These are phyloP conservation scores for Termitomyces sp. DNA, from an alignment of 768 basidiomycete species.

Conservation along the genomic window DNA sequence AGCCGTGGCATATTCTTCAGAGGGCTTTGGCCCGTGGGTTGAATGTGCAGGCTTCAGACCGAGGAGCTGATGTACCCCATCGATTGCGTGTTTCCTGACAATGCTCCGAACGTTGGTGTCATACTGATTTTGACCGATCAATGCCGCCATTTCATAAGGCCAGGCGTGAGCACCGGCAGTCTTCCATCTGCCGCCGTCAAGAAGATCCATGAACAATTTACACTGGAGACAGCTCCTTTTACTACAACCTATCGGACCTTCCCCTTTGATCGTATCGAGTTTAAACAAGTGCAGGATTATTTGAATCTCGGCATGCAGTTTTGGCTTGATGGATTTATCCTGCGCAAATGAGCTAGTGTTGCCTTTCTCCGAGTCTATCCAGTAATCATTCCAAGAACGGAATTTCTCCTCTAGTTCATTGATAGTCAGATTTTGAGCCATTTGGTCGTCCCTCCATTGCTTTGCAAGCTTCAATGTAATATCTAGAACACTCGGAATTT, in stretches of 20 bases:
- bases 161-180: background rate
- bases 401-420: too few relatives aligned
- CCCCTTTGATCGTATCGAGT: background rate
- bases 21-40: background rate
- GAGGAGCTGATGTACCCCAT: background rate
- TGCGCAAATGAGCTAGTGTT: too few relatives aligned
- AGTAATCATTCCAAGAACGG: too few relatives aligned
- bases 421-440: too few relatives aligned
- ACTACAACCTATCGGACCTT: background rate
- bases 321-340: background rate
- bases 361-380: too few relatives aligned
- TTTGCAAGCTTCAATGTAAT: too few relatives aligned
- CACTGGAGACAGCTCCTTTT: background rate
- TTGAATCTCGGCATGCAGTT: background rate
- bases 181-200: background rate
- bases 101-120: background rate
- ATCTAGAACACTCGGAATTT: too few relatives aligned
- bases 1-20: background rate
- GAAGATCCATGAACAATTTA: background rate
- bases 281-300: background rate
- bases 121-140: background rate
- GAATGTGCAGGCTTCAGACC: background rate
- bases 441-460: too few relatives aligned
- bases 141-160: background rate
- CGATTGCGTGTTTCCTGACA: background rate